Conservation (phyloP, 768 basidiomycete genomes). For the Steccherinum ochraceum region DNA sequence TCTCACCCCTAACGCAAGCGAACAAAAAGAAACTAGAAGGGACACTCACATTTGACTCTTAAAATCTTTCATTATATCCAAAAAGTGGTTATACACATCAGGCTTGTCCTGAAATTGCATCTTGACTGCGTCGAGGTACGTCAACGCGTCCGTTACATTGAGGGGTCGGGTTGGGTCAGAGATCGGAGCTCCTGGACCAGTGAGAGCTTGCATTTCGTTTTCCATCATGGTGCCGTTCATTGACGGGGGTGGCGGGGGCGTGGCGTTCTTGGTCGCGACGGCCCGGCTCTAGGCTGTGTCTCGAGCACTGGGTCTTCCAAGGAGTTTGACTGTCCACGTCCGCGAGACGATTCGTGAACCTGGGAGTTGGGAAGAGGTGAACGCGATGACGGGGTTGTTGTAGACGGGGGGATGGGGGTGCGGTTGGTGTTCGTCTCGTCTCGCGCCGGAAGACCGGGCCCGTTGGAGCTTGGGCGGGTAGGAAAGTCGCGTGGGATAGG, state of each 20-base stretch:
- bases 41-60: conserved; percentile 83
- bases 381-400: not conserved
- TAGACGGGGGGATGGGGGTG: not conserved
- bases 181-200: conserved; percentile 9
- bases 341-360: too few relatives aligned
- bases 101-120: conserved; percentile 84
- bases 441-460: too few relatives aligned
- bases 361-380: not conserved
- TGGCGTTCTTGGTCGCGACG: conserved; percentile 3
- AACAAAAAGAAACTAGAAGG: not conserved
- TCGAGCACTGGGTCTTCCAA: not conserved
- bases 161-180: conserved; percentile 43
- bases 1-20: not conserved
- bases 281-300: not conserved
- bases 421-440: not conserved
- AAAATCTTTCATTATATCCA: conserved; percentile 99
- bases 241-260: not conserved
- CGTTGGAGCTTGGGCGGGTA: not conserved
- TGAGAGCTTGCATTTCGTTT: not conserved
- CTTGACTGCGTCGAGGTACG: conserved; percentile 93
- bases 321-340: too few relatives aligned
- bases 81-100: conserved; percentile 89
- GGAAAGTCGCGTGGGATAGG: not conserved
- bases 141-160: conserved; percentile 90
- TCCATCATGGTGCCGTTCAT: not conserved